Conservation (phyloP, 2,329 filamentous ascomycete species). For the Verticillium albo-atrum region DNA sequence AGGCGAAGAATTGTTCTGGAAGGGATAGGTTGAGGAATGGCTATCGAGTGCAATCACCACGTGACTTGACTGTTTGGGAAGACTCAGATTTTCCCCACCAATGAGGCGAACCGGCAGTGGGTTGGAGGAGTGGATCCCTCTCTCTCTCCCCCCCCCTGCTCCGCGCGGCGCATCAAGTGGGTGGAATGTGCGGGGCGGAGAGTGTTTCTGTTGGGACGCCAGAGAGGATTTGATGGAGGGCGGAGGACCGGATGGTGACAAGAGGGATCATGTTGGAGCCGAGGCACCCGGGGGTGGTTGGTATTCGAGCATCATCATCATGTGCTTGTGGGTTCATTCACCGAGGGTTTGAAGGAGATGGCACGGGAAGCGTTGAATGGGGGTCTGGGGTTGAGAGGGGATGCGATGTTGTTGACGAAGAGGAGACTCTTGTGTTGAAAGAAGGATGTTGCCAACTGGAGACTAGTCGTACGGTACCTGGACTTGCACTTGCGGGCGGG, state of each 20-base stretch:
- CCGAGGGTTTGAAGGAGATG: background rate
- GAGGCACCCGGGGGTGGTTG: background rate
- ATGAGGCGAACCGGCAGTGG: background rate
- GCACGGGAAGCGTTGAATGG: background rate
- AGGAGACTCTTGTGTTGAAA: no score
- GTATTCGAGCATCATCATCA: background rate
- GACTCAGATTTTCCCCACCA: background rate
- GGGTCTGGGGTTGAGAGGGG: background rate
- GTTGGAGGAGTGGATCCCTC: background rate
- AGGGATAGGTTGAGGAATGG: background rate
- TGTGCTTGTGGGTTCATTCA: background rate
- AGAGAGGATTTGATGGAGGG: background rate
- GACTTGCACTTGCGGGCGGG: background rate
- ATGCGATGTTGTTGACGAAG: no score
- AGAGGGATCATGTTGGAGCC: background rate
- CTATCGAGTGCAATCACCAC: background rate
- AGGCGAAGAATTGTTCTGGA: background rate
- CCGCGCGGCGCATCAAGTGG: background rate
- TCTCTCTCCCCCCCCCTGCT: background rate
- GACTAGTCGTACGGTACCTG: no score
- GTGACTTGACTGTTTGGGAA: background rate
- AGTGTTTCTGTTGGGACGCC: background rate
- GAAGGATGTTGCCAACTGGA: no score
- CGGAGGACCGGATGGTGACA: background rate
- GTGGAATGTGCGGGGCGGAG: background rate